These are phyloP conservation scores for Wolfiporia cocos DNA, from an alignment of 1,284 basidiomycete genomes.

Conservation along the genomic window DNA sequence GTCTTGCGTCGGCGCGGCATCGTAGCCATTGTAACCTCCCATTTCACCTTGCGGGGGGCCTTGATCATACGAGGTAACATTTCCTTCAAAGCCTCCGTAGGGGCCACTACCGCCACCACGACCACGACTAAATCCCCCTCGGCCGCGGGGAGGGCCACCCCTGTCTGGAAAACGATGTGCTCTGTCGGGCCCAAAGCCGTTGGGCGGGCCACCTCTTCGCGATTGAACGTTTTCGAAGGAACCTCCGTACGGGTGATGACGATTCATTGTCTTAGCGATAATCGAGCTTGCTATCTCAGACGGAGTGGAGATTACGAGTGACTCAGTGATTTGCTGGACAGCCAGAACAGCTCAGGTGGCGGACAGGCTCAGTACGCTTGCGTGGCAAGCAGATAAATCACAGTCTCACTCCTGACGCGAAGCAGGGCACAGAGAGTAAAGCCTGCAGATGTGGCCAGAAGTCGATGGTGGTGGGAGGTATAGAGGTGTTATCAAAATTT, in stretches of 20 bases:
- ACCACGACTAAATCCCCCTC: slow-evolving; percentile 35
- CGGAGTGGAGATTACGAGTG: not conserved
- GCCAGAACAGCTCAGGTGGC: too few species aligned
- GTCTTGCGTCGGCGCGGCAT: slow-evolving; percentile 48
- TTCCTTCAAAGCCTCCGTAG: slow-evolving; percentile 50
- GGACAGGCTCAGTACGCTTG: not conserved
- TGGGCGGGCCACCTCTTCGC: slow-evolving; percentile 57
- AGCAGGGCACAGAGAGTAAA: slow-evolving; percentile 1
- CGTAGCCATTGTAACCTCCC: slow-evolving; percentile 61
- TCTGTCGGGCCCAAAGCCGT: slow-evolving; percentile 67
- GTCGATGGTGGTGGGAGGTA: slow-evolving; percentile 9
- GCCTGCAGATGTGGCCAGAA: not conserved
- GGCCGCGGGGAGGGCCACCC: slow-evolving; percentile 36
- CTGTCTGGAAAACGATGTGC: slow-evolving; percentile 58
- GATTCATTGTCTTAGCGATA: slow-evolving; percentile 53
- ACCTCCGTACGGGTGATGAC: slow-evolving; percentile 77
- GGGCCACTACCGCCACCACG: slow-evolving; percentile 36
- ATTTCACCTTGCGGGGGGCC: slow-evolving; percentile 51
- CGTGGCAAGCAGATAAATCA: too few species aligned
- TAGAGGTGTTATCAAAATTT: slow-evolving; percentile 10
- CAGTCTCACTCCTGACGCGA: slow-evolving; percentile 3
- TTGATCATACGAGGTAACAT: slow-evolving; percentile 56
- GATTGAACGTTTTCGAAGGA: slow-evolving; percentile 53
- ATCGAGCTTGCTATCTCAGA: not conserved
- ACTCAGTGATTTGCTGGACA: not conserved